Conservation (phyloP, 2,329 filamentous ascomycete species). For the Gnomoniopsis smithogilvyi region DNA sequence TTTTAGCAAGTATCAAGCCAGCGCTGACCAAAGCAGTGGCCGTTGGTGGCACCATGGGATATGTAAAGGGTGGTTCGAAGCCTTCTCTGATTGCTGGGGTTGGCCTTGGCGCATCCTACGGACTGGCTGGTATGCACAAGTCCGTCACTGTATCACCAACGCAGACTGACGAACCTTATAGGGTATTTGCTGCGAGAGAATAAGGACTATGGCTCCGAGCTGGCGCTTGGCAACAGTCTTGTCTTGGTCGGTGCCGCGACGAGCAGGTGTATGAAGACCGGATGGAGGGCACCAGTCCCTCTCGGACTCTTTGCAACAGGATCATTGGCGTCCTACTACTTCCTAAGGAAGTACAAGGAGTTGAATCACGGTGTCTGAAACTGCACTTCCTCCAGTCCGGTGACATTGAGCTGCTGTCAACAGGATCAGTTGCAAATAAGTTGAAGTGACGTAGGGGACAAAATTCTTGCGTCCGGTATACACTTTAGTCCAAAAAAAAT, state of each 20-base stretch:
- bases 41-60: conserved; percentile 31
- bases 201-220: conserved; percentile 39
- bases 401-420: neutral
- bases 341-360: conserved; percentile 39
- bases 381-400: neutral
- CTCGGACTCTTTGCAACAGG: conserved; percentile 31
- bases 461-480: too few species aligned
- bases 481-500: too few species aligned
- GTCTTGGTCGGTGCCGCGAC: conserved; percentile 34
- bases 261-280: conserved; percentile 36
- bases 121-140: conserved; percentile 25
- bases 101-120: conserved; percentile 30
- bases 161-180: conserved; percentile 16
- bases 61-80: conserved; percentile 26
- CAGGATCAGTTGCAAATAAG: too few species aligned
- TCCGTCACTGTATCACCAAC: neutral
- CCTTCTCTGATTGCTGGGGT: conserved; percentile 32
- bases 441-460: too few species aligned
- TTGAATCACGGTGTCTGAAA: conserved; percentile 35
- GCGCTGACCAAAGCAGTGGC: conserved; percentile 24
- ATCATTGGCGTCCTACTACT: conserved; percentile 36
- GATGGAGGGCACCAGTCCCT: conserved; percentile 33
- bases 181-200: conserved; percentile 39
- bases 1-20: neutral
- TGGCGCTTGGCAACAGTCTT: conserved; percentile 38